Conservation (phyloP, 2,329 filamentous ascomycete species). For the Cytospora piceicola region DNA sequence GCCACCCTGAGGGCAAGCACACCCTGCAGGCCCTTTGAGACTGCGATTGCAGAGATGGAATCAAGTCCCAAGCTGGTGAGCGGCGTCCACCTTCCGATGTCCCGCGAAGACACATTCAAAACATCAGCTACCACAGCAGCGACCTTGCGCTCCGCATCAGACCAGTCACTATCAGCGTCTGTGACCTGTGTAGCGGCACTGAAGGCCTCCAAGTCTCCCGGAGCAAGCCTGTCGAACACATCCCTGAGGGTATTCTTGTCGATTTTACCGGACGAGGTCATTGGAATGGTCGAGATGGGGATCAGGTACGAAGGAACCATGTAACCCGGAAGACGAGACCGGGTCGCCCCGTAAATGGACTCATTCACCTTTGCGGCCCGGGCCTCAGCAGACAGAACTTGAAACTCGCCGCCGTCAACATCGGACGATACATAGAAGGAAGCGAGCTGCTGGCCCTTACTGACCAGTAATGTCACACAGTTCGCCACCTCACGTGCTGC, state of each 20-base stretch:
- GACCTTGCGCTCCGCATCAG: conserved; percentile 59
- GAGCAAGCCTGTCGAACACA: conserved; percentile 51
- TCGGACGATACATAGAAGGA: conserved; percentile 67
- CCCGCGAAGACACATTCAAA: conserved; percentile 48
- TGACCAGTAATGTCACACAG: conserved; percentile 65
- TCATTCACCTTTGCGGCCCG: conserved; percentile 40
- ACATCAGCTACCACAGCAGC: conserved; percentile 57
- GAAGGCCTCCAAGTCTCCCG: conserved; percentile 45
- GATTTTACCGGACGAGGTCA: conserved; percentile 75
- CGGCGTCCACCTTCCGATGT: conserved; percentile 67
- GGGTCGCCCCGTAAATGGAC: conserved; percentile 58
- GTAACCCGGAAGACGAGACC: conserved; percentile 66
- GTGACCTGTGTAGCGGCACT: conserved; percentile 34
- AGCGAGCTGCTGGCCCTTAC: conserved; percentile 55
- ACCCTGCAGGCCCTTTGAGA: conserved; percentile 62
- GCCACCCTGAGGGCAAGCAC: conserved; percentile 54
- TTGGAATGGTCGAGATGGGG: conserved; percentile 69
- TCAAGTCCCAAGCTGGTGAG: conserved; percentile 81
- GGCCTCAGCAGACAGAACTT: conserved; percentile 43
- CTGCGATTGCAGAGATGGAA: conserved; percentile 77
- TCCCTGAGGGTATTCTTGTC: conserved; percentile 60
- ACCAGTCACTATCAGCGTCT: conserved; percentile 50
- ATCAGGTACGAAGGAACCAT: conserved; percentile 80
- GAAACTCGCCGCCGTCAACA: conserved; percentile 37
- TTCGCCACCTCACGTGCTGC: conserved; percentile 57